Conservation (phyloP, 345 rosid species). For the Eucalyptus grandis region DNA sequence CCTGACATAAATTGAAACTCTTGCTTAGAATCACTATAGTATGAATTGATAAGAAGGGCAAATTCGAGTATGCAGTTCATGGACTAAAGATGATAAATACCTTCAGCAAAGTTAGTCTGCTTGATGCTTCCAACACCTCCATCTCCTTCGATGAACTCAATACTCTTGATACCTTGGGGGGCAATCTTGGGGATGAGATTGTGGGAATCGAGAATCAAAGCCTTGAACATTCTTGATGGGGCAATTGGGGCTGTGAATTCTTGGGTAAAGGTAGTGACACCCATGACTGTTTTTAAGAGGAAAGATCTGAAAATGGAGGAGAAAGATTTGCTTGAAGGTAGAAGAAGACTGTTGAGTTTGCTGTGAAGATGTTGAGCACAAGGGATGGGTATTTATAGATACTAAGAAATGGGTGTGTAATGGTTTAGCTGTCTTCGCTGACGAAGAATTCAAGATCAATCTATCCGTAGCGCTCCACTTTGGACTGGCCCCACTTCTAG, state of each 20-base stretch:
- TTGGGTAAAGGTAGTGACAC: not conserved
- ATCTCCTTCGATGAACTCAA: constrained; percentile 10
- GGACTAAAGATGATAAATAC: not conserved
- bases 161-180: constrained; percentile 10
- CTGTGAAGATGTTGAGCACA: not conserved
- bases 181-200: not conserved
- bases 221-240: not conserved
- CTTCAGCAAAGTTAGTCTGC: constrained; percentile 1
- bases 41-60: not conserved
- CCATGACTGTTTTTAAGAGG: not conserved
- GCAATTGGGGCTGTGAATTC: not conserved
- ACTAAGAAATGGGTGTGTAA: not conserved
- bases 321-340: not conserved
- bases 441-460: not conserved
- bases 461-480: not conserved
- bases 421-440: not conserved
- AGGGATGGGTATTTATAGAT: not conserved
- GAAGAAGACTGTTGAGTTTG: not conserved
- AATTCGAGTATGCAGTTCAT: not conserved
- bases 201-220: not conserved
- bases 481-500: not conserved
- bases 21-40: not conserved
- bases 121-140: constrained; percentile 25
- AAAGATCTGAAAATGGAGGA: not conserved
- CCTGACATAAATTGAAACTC: not conserved